Evolutionary conservation across 2,329 filamentous ascomycete genomes (phyloP), one percentile per base, ranked within the genome.

Genomic region (Hymenoscyphus infarciens): DNA sequence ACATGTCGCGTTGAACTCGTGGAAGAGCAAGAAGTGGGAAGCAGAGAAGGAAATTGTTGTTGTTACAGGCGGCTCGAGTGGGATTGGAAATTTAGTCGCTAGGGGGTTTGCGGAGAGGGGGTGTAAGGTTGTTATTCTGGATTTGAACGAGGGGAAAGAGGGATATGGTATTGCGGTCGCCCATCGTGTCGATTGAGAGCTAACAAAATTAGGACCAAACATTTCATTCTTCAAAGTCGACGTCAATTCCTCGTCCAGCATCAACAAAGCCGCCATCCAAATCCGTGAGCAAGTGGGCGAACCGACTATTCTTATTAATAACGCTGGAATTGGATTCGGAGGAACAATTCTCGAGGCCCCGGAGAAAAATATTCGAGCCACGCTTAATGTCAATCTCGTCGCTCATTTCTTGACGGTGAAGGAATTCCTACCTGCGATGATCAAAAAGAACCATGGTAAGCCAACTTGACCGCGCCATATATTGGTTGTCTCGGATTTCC

Each of bases 151-250:
- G 5, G 91, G 88, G 86, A 79, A 75, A 87, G 75, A 83, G 80
- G n/a, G 87, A 81, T 69, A 73, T 80, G 39, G 76, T 78, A n/a
- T n/a, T n/a, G n/a, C n/a, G n/a, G n/a, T n/a, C n/a, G n/a, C n/a
- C n/a, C n/a, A n/a, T n/a, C n/a, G n/a, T n/a, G n/a, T n/a, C n/a
- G n/a, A n/a, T n/a, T n/a, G n/a, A n/a, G 25, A 15, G 16, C 33
- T 57, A 45, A 59, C 16, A n/a, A 53, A 59, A 56, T 7, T 29
- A 57, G 57, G 57, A 8, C 57, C 65, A 56, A 83, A 83, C 10
- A 83, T 91, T n/a, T 79, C 83, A 73, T 88, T 86, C 77, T 90
- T 86, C 77, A 77, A 86, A 68, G 89, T 87, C 77, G 88, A 93
- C 74, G 83, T 92, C 67, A 85, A 86, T 57, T 86, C 82, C 0